These are phyloP conservation scores for Acacia melanoxylon DNA, from an alignment of 306 rosid species.

Conservation along the genomic window DNA sequence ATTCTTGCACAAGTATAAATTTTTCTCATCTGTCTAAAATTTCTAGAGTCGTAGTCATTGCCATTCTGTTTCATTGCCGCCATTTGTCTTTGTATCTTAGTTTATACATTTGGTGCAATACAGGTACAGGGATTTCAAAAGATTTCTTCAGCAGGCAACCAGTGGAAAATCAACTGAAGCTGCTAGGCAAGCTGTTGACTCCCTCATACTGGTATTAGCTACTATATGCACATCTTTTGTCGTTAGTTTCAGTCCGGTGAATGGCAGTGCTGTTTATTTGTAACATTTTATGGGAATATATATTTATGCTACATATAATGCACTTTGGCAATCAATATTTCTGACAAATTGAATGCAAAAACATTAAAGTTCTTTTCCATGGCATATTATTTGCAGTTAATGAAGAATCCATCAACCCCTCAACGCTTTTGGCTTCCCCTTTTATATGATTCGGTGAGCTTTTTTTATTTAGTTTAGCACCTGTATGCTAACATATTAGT, in stretches of 20 bases:
- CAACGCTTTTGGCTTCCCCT: slow-evolving; percentile 94
- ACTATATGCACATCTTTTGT: slow-evolving; percentile 10
- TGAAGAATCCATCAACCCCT: slow-evolving; percentile 92
- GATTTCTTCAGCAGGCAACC: slow-evolving; percentile 68
- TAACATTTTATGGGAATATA: neutral
- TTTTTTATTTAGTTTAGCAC: slow-evolving; percentile 12
- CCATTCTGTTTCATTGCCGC: slow-evolving; percentile 22
- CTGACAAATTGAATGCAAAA: neutral
- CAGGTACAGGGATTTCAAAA: slow-evolving; percentile 94
- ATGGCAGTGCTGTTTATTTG: neutral
- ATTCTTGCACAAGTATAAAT: slow-evolving; percentile 81
- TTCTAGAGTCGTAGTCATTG: slow-evolving; percentile 10
- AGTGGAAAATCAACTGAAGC: slow-evolving; percentile 63
- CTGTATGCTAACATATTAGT: neutral
- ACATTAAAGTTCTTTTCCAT: neutral
- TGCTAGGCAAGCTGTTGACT: slow-evolving; percentile 75
- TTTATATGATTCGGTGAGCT: slow-evolving; percentile 80
- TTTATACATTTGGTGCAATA: slow-evolving; percentile 25
- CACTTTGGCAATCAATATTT: neutral
- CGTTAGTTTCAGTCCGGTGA: slow-evolving; percentile 14
- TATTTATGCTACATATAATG: slow-evolving; percentile 1
- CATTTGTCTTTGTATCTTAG: slow-evolving; percentile 21
- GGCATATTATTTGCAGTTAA: slow-evolving; percentile 55
- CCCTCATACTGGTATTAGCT: slow-evolving; percentile 65
- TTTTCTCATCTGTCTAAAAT: neutral